A percentile compares a stretch with the other conserved stretches of the same genome.
These are phyloP conservation scores for Colletotrichum incanum DNA, from an alignment of 2,329 filamentous ascomycete species.

Conservation along the genomic window DNA sequence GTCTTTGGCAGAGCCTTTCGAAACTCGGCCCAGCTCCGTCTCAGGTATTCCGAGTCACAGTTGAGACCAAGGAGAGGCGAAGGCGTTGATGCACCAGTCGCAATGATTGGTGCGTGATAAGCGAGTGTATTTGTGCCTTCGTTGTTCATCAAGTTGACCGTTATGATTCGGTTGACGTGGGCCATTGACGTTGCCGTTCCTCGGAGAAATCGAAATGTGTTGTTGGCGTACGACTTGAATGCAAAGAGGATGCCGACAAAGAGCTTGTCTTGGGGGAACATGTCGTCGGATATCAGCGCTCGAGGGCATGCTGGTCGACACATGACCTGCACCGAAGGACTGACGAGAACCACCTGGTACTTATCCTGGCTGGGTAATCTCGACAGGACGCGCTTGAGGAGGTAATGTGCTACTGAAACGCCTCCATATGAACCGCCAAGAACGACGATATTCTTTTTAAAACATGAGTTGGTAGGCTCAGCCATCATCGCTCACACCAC, in stretches of 20 bases:
- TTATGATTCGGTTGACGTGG: constrained; percentile 52
- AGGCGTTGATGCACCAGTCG: constrained; percentile 62
- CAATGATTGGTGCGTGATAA: constrained; percentile 64
- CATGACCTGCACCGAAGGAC: constrained; percentile 57
- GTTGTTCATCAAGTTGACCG: constrained; percentile 44
- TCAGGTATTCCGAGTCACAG: constrained; percentile 52
- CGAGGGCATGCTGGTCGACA: constrained; percentile 63
- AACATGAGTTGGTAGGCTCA: not conserved
- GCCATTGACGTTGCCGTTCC: constrained; percentile 57
- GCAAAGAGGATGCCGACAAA: constrained; percentile 56
- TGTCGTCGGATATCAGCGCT: constrained; percentile 61
- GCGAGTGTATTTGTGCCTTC: constrained; percentile 44
- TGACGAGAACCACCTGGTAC: constrained; percentile 62
- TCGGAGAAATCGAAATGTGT: constrained; percentile 59
- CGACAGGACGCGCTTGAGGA: constrained; percentile 67
- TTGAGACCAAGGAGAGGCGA: constrained; percentile 62
- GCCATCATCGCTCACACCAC: not conserved
- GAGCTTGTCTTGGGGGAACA: constrained; percentile 61
- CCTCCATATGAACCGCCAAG: constrained; percentile 70
- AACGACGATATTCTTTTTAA: constrained; percentile 62
- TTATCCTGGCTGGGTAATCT: constrained; percentile 51
- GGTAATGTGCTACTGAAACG: constrained; percentile 66
- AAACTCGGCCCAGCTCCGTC: constrained; percentile 56
- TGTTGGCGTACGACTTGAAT: constrained; percentile 58
- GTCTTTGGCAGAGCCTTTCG: constrained; percentile 56